Evolutionary conservation across 1,139 yeast species (phyloP).

Genomic region (Sugiyamaella novakii): DNA sequence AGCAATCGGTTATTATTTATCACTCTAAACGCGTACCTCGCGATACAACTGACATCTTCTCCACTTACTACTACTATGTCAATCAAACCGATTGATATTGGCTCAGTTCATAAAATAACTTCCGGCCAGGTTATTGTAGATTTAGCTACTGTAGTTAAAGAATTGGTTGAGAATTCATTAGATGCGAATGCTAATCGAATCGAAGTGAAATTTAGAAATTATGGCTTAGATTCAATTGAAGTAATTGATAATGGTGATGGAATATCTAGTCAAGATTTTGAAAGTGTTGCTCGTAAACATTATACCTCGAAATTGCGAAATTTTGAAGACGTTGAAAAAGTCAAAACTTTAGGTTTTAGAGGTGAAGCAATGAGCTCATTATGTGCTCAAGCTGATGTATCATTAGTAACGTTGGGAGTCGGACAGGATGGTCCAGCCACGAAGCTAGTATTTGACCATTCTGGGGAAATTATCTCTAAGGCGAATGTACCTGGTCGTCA

Average conservation of each 20-base stretch:
- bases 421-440: constrained; percentile 51
- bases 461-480: constrained; percentile 53
- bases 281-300: constrained; percentile 64
- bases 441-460: constrained; percentile 52
- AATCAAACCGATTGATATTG: constrained; percentile 45
- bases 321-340: constrained; percentile 56
- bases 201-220: constrained; percentile 65
- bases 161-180: constrained; percentile 79
- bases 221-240: constrained; percentile 75
- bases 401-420: constrained; percentile 58
- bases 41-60: neutral
- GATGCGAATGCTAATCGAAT: constrained; percentile 74
- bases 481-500: constrained; percentile 42
- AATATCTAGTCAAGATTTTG: constrained; percentile 60
- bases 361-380: constrained; percentile 43
- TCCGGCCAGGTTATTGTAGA: constrained; percentile 93
- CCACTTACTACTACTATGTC: constrained; percentile 23
- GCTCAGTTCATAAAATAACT: constrained; percentile 71
- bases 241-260: constrained; percentile 82
- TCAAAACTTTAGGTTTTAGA: constrained; percentile 47
- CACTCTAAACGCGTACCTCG: too few species aligned
- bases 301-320: constrained; percentile 73
- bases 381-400: constrained; percentile 46
- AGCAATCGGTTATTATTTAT: too few species aligned
- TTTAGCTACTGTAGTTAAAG: constrained; percentile 75